Evolutionary conservation across 2,329 filamentous ascomycete species (phyloP).

Genomic region (Paramyrothecium roridum): DNA sequence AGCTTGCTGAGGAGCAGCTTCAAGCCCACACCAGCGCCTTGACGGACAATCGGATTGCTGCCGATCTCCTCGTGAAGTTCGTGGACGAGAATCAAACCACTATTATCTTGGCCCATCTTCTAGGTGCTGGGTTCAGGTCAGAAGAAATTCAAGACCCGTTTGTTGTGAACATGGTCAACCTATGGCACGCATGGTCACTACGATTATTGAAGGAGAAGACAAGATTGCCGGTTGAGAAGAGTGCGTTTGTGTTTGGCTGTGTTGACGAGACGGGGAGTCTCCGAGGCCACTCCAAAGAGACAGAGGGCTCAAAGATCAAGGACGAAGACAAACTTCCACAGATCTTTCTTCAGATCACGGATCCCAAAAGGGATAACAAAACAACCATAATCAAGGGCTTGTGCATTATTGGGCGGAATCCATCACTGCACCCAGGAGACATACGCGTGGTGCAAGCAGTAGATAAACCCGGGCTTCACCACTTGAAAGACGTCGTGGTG

Average conservation of each 20-base stretch:
- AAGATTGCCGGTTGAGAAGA: conserved; percentile 74
- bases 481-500: conserved; percentile 83
- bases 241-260: conserved; percentile 84
- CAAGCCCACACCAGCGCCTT: conserved; percentile 67
- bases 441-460: conserved; percentile 85
- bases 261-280: conserved; percentile 80
- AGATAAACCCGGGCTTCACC: conserved; percentile 66
- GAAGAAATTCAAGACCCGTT: conserved; percentile 68
- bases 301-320: conserved; percentile 34
- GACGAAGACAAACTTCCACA: conserved; percentile 64
- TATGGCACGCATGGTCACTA: conserved; percentile 88
- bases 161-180: conserved; percentile 68
- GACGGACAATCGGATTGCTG: conserved; percentile 59
- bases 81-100: conserved; percentile 86
- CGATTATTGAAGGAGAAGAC: conserved; percentile 93
- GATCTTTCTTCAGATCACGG: conserved; percentile 82
- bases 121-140: conserved; percentile 75
- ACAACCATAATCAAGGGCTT: conserved; percentile 69
- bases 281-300: conserved; percentile 62
- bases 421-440: conserved; percentile 90
- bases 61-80: conserved; percentile 66
- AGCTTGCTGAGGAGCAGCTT: conserved; percentile 67
- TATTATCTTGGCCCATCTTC: conserved; percentile 69
- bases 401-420: conserved; percentile 86
- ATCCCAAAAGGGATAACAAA: conserved; percentile 46